Conservation (phyloP, 1,284 basidiomycete genomes). For the Moesziomyces antarcticus region DNA sequence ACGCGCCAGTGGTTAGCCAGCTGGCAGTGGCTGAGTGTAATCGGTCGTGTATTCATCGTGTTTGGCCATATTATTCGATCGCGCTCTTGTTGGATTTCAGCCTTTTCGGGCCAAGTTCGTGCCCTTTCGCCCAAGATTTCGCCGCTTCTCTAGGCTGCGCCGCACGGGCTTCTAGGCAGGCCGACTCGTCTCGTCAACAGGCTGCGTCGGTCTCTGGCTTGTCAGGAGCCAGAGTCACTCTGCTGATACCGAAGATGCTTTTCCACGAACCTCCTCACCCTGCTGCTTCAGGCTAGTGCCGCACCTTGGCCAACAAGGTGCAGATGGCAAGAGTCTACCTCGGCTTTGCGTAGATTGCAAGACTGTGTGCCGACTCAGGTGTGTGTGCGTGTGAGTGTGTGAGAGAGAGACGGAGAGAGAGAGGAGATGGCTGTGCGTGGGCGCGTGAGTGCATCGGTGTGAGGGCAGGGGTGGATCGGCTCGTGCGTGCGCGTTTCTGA, state of each 20-base stretch:
- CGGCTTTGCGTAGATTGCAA: too few species aligned
- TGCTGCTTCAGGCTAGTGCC: too few species aligned
- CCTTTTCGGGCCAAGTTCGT: background rate
- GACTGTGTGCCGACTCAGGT: too few species aligned
- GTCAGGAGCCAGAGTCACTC: background rate
- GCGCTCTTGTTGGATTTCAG: background rate
- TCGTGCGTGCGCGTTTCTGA: background rate
- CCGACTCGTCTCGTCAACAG: background rate
- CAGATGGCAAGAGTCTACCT: too few species aligned
- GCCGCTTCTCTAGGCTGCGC: too few species aligned
- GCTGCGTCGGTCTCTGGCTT: background rate
- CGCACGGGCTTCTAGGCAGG: background rate
- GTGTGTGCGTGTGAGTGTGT: too few species aligned
- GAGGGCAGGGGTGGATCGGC: background rate
- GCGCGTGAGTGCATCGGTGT: background rate
- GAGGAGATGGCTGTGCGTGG: background rate
- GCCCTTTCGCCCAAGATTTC: background rate
- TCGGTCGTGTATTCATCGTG: background rate
- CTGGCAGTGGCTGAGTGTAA: too few species aligned
- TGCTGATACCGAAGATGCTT: background rate
- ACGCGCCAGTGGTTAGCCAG: too few species aligned
- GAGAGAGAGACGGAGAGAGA: too few species aligned
- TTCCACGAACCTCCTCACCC: too few species aligned
- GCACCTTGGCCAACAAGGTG: conserved; percentile 1
- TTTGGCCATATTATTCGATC: background rate